phyloP scores from a whole-genome alignment of 2,329 filamentous ascomycete species.

The Ceratocystis ficicola region DNA sequence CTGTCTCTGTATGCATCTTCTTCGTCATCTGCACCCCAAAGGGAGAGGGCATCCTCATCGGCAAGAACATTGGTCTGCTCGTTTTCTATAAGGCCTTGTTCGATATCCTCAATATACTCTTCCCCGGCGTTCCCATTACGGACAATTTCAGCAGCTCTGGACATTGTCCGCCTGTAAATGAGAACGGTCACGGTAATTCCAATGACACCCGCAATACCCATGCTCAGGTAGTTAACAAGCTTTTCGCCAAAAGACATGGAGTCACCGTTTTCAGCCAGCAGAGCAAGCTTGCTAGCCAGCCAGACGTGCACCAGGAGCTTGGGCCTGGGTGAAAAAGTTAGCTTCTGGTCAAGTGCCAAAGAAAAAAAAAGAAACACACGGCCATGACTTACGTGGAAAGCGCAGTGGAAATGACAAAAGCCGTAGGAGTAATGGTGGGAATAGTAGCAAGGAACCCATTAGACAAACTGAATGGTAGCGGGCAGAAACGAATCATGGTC shows the following conservation, averaged over 20 bases:
- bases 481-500: slow-evolving; percentile 83
- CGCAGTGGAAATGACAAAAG: slow-evolving; percentile 72
- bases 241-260: slow-evolving; percentile 71
- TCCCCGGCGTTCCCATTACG: slow-evolving; percentile 30
- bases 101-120: slow-evolving; percentile 31
- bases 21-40: slow-evolving; percentile 38
- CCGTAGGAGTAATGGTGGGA: slow-evolving; percentile 64
- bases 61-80: slow-evolving; percentile 44
- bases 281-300: slow-evolving; percentile 71
- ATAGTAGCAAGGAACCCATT: slow-evolving; percentile 94
- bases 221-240: slow-evolving; percentile 71
- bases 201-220: slow-evolving; percentile 56
- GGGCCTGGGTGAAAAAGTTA: slow-evolving; percentile 39
- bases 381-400: slow-evolving; percentile 44
- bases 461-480: slow-evolving; percentile 80
- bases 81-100: slow-evolving; percentile 36
- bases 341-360: not conserved
- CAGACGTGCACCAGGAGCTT: slow-evolving; percentile 89
- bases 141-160: slow-evolving; percentile 47
- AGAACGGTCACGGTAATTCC: slow-evolving; percentile 68
- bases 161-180: slow-evolving; percentile 66
- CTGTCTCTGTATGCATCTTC: slow-evolving; percentile 22
- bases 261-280: slow-evolving; percentile 70
- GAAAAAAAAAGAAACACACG: too few relatives aligned
- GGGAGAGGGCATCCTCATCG: slow-evolving; percentile 47